Evolutionary conservation across 1,139 yeast species (phyloP), one percentile per base, ranked within the genome.

Genomic region (Blastobotrys ciferrii): DNA sequence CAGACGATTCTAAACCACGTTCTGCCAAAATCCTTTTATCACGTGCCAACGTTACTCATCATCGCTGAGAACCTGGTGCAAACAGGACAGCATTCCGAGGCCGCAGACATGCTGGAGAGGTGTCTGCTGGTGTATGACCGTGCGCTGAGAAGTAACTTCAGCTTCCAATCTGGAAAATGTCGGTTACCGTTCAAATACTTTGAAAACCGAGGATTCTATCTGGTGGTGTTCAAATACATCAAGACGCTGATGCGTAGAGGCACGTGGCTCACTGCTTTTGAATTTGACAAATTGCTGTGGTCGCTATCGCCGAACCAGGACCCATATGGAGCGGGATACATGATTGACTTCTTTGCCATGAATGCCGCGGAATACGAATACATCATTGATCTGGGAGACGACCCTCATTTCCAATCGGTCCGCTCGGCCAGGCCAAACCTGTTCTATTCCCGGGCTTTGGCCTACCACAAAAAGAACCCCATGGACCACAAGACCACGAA

Each of bases 111-210:
- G 43, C 71, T 87, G 9, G 96, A 88, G 59, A 75, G 87, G 54
- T 87, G 91, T 2, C 67, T 89, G 17, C 85, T 87, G 61, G 83
- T 84, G 1, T 87, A 85, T 66, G 96, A 89, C 61, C 73, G 96
- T 59, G 78, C 77, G 11, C 66, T 81, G 52, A 76, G 73, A 49
- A 69, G 70, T 25, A 77, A 74, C 33, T 77, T 84, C 15, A 76
- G 79, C 20, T 49, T 63, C 38, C 42, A 59, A 7, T 70, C 77
- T 11, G 86, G 87, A 1, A 71, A 80, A 15, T 72, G 81, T 18
- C 78, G 95, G 52, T 68, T 89, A 36, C 96, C 96, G 1, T 89
- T 79, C 66, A 88, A 84, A 61, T 74, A 75, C 42, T 84, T 81
- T 58, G 76, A 82, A 66, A 88, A 87, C 66, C 75, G 97, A 55